Evolutionary conservation across 1,139 yeast species (phyloP), one percentile per base, ranked within the genome.

Genomic region (Spathaspora jeffriesii): DNA sequence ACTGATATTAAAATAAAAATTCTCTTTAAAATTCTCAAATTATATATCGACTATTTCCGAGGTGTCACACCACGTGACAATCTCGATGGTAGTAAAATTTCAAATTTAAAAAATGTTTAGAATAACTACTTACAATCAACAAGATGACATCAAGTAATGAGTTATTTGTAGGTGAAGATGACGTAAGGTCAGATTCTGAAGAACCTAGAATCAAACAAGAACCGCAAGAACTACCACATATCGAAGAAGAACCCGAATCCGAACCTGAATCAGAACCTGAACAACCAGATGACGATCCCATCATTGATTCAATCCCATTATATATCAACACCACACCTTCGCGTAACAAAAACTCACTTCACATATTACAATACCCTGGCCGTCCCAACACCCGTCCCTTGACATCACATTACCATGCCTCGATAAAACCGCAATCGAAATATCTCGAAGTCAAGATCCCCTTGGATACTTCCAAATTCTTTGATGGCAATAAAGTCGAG

Each of bases 251-350:
- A n/a, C 47, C 43, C 3, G 50, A 45, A 38, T n/a, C n/a, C n/a
- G 46, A 38, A 11, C 65, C 58, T 15, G 78, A 72, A 5, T 10
- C 20, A 15, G 44, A 43, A 18, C 30, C 49, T 15, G 59, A 58
- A 10, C 54, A 48, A n/a, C n/a, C n/a, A 11, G 56, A 47, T 15
- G 65, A 83, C 34, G 97, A 92, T 67, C 96, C 96, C 2, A 78
- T 93, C 9, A 75, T 91, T 2, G 78, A 81, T 44, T 88, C 88
- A 44, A 79, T 88, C 17, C 97, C 98, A 2, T 70, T 93, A 10
- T 79, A 61, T 20, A 55, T 72, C 46, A 64, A 64, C 22, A 45
- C 58, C 2, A 51, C 68, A 2, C 65, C 68, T 0, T 46, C 53
- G 28, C 50, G 63, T 40, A 13, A 15, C 11, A 48, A 47, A 20